These are phyloP conservation scores for Blastobotrys attinorum DNA, from an alignment of 805 yeast species.

Conservation along the genomic window DNA sequence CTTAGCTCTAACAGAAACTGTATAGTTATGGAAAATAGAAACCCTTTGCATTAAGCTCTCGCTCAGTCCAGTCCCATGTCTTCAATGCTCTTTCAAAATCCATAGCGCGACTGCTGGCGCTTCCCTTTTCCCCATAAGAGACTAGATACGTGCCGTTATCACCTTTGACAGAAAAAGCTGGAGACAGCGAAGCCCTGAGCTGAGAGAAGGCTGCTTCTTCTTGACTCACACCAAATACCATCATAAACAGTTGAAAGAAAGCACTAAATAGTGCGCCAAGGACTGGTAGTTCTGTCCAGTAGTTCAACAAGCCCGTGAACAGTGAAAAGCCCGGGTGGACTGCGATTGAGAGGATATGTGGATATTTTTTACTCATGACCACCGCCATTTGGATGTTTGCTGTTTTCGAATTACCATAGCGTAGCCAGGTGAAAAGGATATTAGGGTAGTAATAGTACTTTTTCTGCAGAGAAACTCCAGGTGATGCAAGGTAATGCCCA, in stretches of 20 bases:
- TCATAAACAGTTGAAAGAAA: conserved; percentile 60
- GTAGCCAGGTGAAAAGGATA: conserved; percentile 63
- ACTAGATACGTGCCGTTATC: conserved; percentile 67
- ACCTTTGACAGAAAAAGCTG: conserved; percentile 38
- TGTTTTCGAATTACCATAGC: conserved; percentile 72
- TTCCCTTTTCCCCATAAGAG: conserved; percentile 48
- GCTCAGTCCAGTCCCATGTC: conserved; percentile 76
- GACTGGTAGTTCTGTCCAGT: conserved; percentile 70
- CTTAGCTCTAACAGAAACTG: too few relatives aligned
- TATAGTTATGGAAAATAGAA: neutral
- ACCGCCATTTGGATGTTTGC: conserved; percentile 69
- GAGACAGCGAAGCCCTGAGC: conserved; percentile 52
- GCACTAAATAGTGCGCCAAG: conserved; percentile 72
- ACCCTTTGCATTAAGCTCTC: conserved; percentile 32
- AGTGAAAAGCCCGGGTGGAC: conserved; percentile 86
- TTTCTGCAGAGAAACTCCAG: conserved; percentile 40
- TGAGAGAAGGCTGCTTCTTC: conserved; percentile 67
- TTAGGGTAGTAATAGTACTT: conserved; percentile 55
- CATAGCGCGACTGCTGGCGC: conserved; percentile 52
- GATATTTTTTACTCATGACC: conserved; percentile 56
- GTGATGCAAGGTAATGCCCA: conserved; percentile 50
- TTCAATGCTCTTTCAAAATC: conserved; percentile 54
- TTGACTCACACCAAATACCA: conserved; percentile 58
- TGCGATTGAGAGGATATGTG: conserved; percentile 52
- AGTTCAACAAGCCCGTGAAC: conserved; percentile 66